These are phyloP conservation scores for Thielaviopsis euricoi DNA, from an alignment of 2,329 filamentous ascomycete genomes.

Conservation along the genomic window DNA sequence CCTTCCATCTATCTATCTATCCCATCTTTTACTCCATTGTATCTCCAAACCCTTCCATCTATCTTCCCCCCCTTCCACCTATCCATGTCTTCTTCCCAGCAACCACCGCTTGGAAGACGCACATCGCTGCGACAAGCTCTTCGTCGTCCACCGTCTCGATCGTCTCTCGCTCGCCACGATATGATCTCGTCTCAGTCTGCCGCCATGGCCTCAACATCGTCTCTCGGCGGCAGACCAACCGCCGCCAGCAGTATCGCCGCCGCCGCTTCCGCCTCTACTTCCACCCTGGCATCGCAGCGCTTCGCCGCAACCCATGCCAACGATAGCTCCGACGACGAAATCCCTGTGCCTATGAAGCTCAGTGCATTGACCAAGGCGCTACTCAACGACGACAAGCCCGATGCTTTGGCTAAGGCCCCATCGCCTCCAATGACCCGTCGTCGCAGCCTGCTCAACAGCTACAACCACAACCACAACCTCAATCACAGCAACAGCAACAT, in stretches of 20 bases:
- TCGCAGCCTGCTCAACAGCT: conserved; percentile 28
- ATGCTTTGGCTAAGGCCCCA: conserved; percentile 25
- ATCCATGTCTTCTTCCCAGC: conserved; percentile 21
- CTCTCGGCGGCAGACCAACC: not conserved
- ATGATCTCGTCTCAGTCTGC: conserved; percentile 23
- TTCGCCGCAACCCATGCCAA: conserved; percentile 32
- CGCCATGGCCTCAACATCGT: conserved; percentile 13
- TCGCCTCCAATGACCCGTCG: conserved; percentile 33
- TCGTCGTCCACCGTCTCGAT: conserved; percentile 31
- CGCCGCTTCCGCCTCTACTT: not conserved
- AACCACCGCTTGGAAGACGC: conserved; percentile 29
- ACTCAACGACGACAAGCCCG: conserved; percentile 45
- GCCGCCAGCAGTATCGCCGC: not conserved
- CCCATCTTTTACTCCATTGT: not conserved
- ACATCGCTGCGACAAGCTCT: conserved; percentile 40
- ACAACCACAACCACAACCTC: not conserved
- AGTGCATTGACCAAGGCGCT: conserved; percentile 83
- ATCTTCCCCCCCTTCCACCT: not conserved
- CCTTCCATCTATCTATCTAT: not conserved
- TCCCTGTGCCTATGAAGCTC: conserved; percentile 80
- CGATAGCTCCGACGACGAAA: conserved; percentile 90
- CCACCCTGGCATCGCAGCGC: conserved; percentile 21
- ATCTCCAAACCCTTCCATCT: not conserved
- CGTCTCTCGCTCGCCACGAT: conserved; percentile 28
- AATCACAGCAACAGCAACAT: no score